These are phyloP conservation scores for Aurantiochytrium sp. DNA, from an alignment of 108 stramenopile species.

Conservation along the genomic window DNA sequence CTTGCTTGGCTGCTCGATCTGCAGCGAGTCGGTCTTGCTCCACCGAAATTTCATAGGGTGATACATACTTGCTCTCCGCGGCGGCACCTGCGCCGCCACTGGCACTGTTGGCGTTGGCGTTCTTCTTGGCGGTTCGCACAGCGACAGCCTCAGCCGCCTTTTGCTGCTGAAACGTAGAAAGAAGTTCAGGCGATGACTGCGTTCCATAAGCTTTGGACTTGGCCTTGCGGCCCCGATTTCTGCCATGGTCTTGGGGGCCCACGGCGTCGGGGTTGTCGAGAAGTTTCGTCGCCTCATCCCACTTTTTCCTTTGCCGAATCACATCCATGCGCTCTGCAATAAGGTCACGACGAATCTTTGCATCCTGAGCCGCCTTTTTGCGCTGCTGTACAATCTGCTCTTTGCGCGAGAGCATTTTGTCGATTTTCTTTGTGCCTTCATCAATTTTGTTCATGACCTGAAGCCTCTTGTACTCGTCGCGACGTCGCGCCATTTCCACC, in stretches of 20 bases:
- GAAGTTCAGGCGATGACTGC: neutral
- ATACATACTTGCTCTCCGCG: neutral
- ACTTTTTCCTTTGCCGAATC: neutral
- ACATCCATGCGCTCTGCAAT: neutral
- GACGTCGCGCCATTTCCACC: slow-evolving; percentile 54
- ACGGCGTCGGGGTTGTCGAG: neutral
- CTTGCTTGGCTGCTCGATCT: neutral
- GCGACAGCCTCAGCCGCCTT: neutral
- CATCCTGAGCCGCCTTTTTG: neutral
- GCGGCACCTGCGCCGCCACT: neutral
- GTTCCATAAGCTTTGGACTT: neutral
- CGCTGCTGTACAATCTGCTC: slow-evolving; percentile 17
- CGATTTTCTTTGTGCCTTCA: slow-evolving; percentile 39
- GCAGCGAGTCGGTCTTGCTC: neutral
- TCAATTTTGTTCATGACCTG: slow-evolving; percentile 53
- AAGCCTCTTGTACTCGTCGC: slow-evolving; percentile 54
- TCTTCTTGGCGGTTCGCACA: neutral
- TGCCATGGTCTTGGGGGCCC: neutral
- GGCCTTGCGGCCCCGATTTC: neutral
- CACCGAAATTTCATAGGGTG: neutral
- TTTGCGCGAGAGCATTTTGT: slow-evolving; percentile 43
- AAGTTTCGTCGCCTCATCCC: neutral
- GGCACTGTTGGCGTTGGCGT: neutral
- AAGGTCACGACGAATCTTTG: neutral
- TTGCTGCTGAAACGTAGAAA: neutral